Base-by-base conservation (phyloP, 1,284 basidiomycete species). In the Bjerkandera adusta region DNA sequence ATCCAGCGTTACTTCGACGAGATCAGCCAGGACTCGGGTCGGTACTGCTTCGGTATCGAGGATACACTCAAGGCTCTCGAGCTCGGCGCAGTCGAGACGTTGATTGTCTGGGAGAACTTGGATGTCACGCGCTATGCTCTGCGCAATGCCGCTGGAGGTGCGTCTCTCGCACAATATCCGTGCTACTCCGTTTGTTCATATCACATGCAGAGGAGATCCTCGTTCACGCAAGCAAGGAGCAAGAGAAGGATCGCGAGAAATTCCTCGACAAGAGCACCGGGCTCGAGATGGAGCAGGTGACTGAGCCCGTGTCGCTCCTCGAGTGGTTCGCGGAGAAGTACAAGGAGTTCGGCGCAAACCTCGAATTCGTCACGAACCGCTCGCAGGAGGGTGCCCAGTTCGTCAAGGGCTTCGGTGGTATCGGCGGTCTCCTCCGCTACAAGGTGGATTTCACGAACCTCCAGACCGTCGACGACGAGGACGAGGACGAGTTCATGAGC, bases 241-340 rank as follows among this genome's bases (percentile, higher is more conserved):
- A 90, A 63, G 89, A 92, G 61, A 89, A 88, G 64, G 93, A 97
- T 63, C 85, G 90, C 53, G 91, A 92, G 61, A 93, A 91, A 73
- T 98, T 99, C 70, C 70, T 86, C 10, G 97, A 99, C 78, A 93
- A 94, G 68, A 89, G 90, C 3, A 99, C 95, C 12, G 89, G 92
- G 7, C 66, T 85, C 38, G 95, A 98, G 73, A 99, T 99, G 96
- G 96, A 99, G 67, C 85, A 90, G 65, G 69, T 71, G 4, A 61
- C 62, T 2, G 94, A 97, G 56, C 85, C 94, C 1, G 79, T 89
- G 61, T 76, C 89, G 38, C 76, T 97, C 13, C 82, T 97, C 51
- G 94, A 99, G 68, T 99, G 97, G 97, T 93, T 99, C 62, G 89
- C 97, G 30, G 97, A 99, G 63, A 94, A 95, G 67, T 99, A 99